Conservation (phyloP, 2,329 filamentous ascomycete genomes). For the Ceratocystis smalleyi region DNA sequence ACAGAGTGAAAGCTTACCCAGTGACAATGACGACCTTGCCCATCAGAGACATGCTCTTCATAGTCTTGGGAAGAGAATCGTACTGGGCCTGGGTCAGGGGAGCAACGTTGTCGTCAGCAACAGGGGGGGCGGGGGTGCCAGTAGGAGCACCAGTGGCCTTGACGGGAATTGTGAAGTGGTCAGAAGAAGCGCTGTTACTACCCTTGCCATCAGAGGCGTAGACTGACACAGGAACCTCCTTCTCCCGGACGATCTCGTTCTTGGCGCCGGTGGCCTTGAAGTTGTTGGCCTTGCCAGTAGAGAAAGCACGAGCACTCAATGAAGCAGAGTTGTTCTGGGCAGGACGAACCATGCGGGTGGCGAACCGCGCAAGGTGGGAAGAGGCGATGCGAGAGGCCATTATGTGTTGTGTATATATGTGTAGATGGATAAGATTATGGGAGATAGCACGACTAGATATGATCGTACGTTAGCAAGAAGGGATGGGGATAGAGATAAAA, state of each 20-base stretch:
- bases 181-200: conserved; percentile 25
- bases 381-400: conserved; percentile 23
- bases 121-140: conserved; percentile 26
- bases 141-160: conserved; percentile 30
- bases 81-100: conserved; percentile 40
- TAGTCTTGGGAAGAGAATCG: conserved; percentile 43
- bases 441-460: background rate
- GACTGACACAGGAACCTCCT: conserved; percentile 41
- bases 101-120: conserved; percentile 33
- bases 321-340: conserved; percentile 23
- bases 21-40: conserved; percentile 59
- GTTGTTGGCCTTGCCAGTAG: conserved; percentile 4
- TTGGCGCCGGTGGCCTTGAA: conserved; percentile 24
- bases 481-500: background rate
- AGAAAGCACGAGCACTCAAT: conserved; percentile 12
- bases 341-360: conserved; percentile 22
- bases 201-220: conserved; percentile 36
- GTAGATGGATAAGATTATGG: conserved; percentile 19
- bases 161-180: conserved; percentile 42
- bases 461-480: background rate
- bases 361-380: conserved; percentile 21
- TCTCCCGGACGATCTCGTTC: conserved; percentile 40
- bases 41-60: conserved; percentile 53
- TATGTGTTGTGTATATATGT: conserved; percentile 13
- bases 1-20: conserved; percentile 34